A percentile compares a stretch with the other conserved stretches of the same genome.
Conservation (phyloP, 768 basidiomycete species). For the Amanita fuliginea region DNA sequence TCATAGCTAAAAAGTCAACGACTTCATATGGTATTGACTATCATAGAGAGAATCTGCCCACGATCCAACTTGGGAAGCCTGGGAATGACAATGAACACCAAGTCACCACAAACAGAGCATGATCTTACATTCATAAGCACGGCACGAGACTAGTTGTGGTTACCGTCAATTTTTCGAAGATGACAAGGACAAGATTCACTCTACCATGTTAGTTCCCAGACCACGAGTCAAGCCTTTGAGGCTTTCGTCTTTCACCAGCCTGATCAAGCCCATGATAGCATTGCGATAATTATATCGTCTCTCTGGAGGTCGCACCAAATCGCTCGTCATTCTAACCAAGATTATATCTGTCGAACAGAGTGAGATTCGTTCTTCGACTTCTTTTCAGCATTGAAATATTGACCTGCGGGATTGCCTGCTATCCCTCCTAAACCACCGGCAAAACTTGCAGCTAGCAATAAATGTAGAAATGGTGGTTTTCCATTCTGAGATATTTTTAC, state of each 20-base stretch:
- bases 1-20: slow-evolving; percentile 46
- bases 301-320: slow-evolving; percentile 63
- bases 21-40: not conserved
- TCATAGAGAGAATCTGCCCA: slow-evolving; percentile 26
- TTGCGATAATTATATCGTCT: slow-evolving; percentile 72
- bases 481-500: slow-evolving; percentile 36
- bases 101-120: slow-evolving; percentile 6
- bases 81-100: slow-evolving; percentile 6
- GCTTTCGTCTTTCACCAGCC: slow-evolving; percentile 61
- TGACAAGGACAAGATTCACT: slow-evolving; percentile 12
- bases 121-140: slow-evolving; percentile 63
- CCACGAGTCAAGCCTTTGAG: slow-evolving; percentile 59
- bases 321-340: slow-evolving; percentile 83
- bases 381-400: slow-evolving; percentile 18
- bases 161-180: slow-evolving; percentile 4
- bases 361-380: slow-evolving; percentile 2
- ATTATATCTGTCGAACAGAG: slow-evolving; percentile 42
- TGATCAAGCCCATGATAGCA: slow-evolving; percentile 61
- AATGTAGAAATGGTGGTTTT: slow-evolving; percentile 38
- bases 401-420: slow-evolving; percentile 77
- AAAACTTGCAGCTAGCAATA: slow-evolving; percentile 54
- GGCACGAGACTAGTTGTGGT: slow-evolving; percentile 30
- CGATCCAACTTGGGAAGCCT: slow-evolving; percentile 82
- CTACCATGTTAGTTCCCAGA: slow-evolving; percentile 66
- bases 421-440: slow-evolving; percentile 78